Conservation (phyloP, 2,329 filamentous ascomycete species). For the Aciculosporium take region DNA sequence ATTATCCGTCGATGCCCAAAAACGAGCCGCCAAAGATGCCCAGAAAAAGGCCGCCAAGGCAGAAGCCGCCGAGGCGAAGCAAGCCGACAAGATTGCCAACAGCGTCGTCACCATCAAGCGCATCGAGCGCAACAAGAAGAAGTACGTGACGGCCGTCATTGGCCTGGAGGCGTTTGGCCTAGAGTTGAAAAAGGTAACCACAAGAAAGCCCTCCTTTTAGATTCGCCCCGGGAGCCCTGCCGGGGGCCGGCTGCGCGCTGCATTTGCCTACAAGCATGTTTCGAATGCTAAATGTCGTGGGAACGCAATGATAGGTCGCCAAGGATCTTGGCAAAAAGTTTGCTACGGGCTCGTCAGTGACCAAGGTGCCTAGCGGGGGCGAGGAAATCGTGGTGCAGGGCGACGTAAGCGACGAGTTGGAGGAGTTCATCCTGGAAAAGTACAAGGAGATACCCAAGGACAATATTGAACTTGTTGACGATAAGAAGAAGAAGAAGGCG, state of each 20-base stretch:
- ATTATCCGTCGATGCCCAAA: conserved; percentile 80
- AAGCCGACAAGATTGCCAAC: conserved; percentile 67
- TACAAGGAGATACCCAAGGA: conserved; percentile 86
- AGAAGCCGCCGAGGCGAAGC: conserved; percentile 69
- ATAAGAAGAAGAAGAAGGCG: conserved; percentile 71
- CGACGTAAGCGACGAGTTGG: conserved; percentile 86
- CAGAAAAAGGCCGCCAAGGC: conserved; percentile 95
- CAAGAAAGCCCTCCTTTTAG: no score
- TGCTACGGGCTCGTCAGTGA: conserved; percentile 84
- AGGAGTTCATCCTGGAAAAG: conserved; percentile 79
- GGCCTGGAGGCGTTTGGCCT: conserved; percentile 83
- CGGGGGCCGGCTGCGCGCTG: no score
- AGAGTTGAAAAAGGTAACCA: conserved; percentile 82
- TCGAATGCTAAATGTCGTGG: no score
- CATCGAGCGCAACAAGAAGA: conserved; percentile 95
- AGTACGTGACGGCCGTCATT: conserved; percentile 85
- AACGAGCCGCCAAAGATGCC: conserved; percentile 89
- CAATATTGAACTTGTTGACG: conserved; percentile 88
- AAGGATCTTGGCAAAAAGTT: conserved; percentile 99
- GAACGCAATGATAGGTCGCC: conserved; percentile 39
- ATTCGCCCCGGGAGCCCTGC: no score
- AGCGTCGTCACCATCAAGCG: conserved; percentile 85
- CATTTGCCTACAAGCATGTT: no score
- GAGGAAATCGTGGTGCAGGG: conserved; percentile 98
- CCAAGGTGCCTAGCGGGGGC: conserved; percentile 69